A percentile compares a stretch with the other conserved stretches of the same genome.
Evolutionary conservation across 1,284 basidiomycete genomes (phyloP).

Genomic region (Lentinus polychrous): DNA sequence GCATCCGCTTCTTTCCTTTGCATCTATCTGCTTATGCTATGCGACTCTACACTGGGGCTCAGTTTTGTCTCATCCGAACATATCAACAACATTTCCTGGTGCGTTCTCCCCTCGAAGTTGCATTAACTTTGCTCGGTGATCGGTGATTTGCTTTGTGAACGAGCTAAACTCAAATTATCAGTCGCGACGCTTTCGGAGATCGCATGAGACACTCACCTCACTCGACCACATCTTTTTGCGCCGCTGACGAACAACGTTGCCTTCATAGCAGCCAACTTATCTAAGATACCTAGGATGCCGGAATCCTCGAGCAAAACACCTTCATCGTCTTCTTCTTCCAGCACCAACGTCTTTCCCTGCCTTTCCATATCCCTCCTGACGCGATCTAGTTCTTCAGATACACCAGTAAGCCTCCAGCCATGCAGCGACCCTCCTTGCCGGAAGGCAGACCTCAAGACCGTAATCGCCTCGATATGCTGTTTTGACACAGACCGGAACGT

Average conservation of each 20-base stretch:
- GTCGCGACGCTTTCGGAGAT: not conserved
- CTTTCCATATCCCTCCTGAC: slow-evolving; percentile 7
- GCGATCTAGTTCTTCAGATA: slow-evolving; percentile 22
- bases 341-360: slow-evolving; percentile 8
- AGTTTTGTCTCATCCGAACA: slow-evolving; percentile 25
- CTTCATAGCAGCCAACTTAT: slow-evolving; percentile 38
- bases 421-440: slow-evolving; percentile 30
- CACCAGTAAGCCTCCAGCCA: slow-evolving; percentile 33
- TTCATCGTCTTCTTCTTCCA: slow-evolving; percentile 23
- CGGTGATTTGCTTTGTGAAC: slow-evolving; percentile 34
- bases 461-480: slow-evolving; percentile 34
- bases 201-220: slow-evolving; percentile 24
- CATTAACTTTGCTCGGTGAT: slow-evolving; percentile 21
- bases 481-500: slow-evolving; percentile 32
- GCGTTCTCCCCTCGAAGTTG: not conserved
- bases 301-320: slow-evolving; percentile 30
- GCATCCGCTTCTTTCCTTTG: slow-evolving; percentile 16
- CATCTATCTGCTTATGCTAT: slow-evolving; percentile 30
- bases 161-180: slow-evolving; percentile 23
- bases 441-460: slow-evolving; percentile 35
- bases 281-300: slow-evolving; percentile 40
- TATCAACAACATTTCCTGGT: slow-evolving; percentile 28
- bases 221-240: slow-evolving; percentile 30
- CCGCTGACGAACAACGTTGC: slow-evolving; percentile 41
- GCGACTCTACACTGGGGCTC: slow-evolving; percentile 16